Conservation (phyloP, 202 grass and related monocot genomes). For the Digitaria exilis region DNA sequence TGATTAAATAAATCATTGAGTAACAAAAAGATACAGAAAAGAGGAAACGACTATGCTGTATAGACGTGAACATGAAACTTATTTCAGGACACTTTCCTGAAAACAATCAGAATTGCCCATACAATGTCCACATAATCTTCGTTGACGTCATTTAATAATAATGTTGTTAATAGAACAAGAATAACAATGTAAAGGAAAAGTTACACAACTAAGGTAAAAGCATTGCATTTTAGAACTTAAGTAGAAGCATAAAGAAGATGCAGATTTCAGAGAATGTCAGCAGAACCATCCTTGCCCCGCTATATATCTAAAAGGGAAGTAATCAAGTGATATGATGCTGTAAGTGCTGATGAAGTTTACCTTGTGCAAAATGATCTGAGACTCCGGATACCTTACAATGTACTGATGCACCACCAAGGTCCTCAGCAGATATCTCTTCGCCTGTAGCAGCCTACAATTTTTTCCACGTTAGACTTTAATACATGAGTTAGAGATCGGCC, state of each 20-base stretch:
- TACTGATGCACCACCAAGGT: slow-evolving; percentile 94
- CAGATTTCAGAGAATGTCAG: neutral
- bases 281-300: neutral
- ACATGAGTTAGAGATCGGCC: slow-evolving; percentile 1
- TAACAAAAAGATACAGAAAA: neutral
- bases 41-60: neutral
- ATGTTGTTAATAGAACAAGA: slow-evolving; percentile 17
- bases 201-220: neutral
- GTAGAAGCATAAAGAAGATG: neutral
- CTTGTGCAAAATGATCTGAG: slow-evolving; percentile 96
- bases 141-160: neutral
- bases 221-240: slow-evolving; percentile 5
- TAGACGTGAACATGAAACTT: neutral
- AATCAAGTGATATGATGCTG: neutral
- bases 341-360: slow-evolving; percentile 43
- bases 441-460: slow-evolving; percentile 91
- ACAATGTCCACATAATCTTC: neutral
- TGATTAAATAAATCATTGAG: slow-evolving; percentile 16
- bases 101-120: neutral
- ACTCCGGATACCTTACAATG: slow-evolving; percentile 99
- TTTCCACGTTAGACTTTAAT: slow-evolving; percentile 34
- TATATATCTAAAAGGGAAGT: slow-evolving; percentile 5
- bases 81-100: neutral
- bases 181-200: neutral
- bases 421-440: slow-evolving; percentile 95